Evolutionary conservation across 2,329 filamentous ascomycete species (phyloP).

Genomic region (Rachicladosporium sp.): DNA sequence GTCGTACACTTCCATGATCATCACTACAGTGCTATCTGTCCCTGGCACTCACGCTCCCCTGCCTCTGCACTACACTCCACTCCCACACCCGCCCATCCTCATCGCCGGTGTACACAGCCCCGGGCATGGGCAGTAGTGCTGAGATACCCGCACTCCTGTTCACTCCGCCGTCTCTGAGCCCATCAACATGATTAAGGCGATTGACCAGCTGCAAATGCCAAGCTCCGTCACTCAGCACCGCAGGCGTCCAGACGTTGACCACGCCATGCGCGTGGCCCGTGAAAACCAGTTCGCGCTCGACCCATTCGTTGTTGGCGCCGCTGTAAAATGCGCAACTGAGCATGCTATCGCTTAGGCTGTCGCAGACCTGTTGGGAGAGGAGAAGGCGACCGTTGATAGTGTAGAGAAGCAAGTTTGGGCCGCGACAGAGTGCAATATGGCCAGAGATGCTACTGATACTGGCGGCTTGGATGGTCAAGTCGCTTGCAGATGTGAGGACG

Average conservation of each 20-base stretch:
- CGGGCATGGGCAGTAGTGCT: slow-evolving; percentile 71
- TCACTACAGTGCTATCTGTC: too few species aligned
- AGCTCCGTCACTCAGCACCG: slow-evolving; percentile 43
- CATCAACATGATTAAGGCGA: slow-evolving; percentile 67
- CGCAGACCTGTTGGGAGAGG: slow-evolving; percentile 69
- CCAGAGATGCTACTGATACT: slow-evolving; percentile 83
- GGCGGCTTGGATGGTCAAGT: slow-evolving; percentile 54
- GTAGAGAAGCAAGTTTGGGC: slow-evolving; percentile 62
- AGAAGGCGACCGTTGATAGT: slow-evolving; percentile 79
- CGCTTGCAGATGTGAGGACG: slow-evolving; percentile 37
- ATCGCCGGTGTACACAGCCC: slow-evolving; percentile 83
- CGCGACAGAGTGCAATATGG: slow-evolving; percentile 75
- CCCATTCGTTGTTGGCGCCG: slow-evolving; percentile 79
- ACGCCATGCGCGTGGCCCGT: slow-evolving; percentile 76
- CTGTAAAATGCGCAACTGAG: slow-evolving; percentile 86
- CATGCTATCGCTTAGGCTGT: slow-evolving; percentile 53
- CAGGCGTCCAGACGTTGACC: slow-evolving; percentile 60
- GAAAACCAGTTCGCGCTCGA: slow-evolving; percentile 74
- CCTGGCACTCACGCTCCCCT: neutral
- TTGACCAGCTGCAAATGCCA: slow-evolving; percentile 73
- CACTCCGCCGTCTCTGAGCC: slow-evolving; percentile 46
- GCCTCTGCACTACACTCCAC: slow-evolving; percentile 23
- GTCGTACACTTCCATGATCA: too few species aligned
- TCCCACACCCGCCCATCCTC: slow-evolving; percentile 68
- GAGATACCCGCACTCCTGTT: slow-evolving; percentile 59